Evolutionary conservation across 805 yeast species (phyloP).

Genomic region (Saturnispora bothae): DNA sequence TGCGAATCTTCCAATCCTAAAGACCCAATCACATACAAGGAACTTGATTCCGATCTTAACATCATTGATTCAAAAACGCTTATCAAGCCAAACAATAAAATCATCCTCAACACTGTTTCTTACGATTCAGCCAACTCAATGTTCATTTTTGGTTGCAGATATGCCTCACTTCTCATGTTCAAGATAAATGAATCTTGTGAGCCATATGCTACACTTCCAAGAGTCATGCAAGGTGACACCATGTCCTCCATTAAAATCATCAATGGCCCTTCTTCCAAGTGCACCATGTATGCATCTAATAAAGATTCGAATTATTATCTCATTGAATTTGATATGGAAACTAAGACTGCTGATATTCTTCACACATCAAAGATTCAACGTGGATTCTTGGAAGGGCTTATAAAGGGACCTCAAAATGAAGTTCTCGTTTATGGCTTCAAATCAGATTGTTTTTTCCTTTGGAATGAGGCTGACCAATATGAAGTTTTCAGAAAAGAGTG

Average conservation of each 20-base stretch:
- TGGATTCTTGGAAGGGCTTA: constrained; percentile 77
- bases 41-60: constrained; percentile 25
- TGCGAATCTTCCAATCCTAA: constrained; percentile 61
- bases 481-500: constrained; percentile 65
- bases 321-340: constrained; percentile 19
- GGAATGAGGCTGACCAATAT: constrained; percentile 69
- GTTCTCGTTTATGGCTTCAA: constrained; percentile 73
- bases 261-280: constrained; percentile 13
- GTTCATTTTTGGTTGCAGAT: constrained; percentile 61
- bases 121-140: constrained; percentile 29
- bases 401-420: constrained; percentile 28
- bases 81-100: constrained; percentile 26
- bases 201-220: constrained; percentile 30
- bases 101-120: constrained; percentile 50
- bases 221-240: constrained; percentile 56
- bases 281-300: constrained; percentile 36
- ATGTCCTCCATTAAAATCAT: constrained; percentile 44
- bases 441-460: constrained; percentile 65
- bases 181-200: constrained; percentile 24
- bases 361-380: constrained; percentile 51
- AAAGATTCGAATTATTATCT: constrained; percentile 58
- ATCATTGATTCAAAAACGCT: constrained; percentile 13
- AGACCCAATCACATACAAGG: constrained; percentile 38
- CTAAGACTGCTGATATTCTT: constrained; percentile 7
- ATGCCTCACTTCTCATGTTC: constrained; percentile 53